Evolutionary conservation across 129 eudicot species (phyloP), one percentile per base, ranked within the genome.

Genomic region (Deinandra increscens): DNA sequence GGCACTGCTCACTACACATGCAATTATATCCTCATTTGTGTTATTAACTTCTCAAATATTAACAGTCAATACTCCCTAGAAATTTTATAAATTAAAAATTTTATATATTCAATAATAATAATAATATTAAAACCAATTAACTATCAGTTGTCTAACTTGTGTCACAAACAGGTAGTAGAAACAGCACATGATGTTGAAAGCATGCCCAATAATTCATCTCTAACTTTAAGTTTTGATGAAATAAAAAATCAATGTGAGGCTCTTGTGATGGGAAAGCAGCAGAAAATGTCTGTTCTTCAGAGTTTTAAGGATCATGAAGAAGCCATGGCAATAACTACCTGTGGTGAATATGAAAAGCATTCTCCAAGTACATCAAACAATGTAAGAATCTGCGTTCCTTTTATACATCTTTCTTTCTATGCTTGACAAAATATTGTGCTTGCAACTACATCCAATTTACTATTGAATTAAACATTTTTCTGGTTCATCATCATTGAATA

Each of bases 181-280:
- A 89, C 96, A 12, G 96, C 96, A 7, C 87, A 85, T 58, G 84
- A 89, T 72, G 96, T 89, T 46, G 92, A 89, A 26, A 89, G 92
- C 80, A 78, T 76, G 33, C 87, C 92, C 0, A 68, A 75, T 0
- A 68, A 75, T 66, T 85, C 91, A 9, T 68, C 85, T 9, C 72
- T 82, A 5, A 87, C 89, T 10, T 73, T 81, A 44, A 82, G 84
- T 14, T 89, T 83, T 75, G 92, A 86, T 79, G 81, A 89, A 78
- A 85, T 89, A 72, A 89, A 80, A 72, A 78, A 77, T 75, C 85
- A 89, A 68, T 89, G 96, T 70, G 96, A 89, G 78, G 96, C 96
- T 60, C 80, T 89, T 59, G 84, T 89, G 20, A 76, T 73, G 0
- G 89, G 87, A 48, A 89, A 89, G 74, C 96, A 85, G 77, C 85